A percentile compares a stretch with the other conserved stretches of the same genome.
phyloP scores from a whole-genome alignment of 2,329 filamentous ascomycete genomes.

The Cladophialophora exuberans region DNA sequence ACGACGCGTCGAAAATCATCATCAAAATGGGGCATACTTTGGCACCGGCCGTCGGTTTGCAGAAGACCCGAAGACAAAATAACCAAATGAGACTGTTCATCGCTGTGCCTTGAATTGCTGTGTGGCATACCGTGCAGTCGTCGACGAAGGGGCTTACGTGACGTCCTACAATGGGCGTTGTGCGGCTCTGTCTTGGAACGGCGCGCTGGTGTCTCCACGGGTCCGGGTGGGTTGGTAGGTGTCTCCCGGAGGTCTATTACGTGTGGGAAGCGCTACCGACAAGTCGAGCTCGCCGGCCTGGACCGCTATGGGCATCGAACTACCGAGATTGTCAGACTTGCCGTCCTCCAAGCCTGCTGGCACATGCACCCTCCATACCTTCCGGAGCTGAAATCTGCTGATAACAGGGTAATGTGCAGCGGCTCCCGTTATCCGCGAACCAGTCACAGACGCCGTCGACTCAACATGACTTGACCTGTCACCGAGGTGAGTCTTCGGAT shows the following conservation, averaged over 20 bases:
- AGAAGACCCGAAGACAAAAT: too few relatives aligned
- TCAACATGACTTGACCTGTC: not conserved
- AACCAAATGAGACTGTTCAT: too few relatives aligned
- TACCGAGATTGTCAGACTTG: not conserved
- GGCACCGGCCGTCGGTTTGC: too few relatives aligned
- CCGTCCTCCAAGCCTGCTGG: not conserved
- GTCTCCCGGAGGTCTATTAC: not conserved
- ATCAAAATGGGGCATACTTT: too few relatives aligned
- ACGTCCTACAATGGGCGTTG: constrained; percentile 1
- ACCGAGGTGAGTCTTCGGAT: not conserved
- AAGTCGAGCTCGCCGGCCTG: not conserved
- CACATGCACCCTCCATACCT: not conserved
- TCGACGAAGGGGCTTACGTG: not conserved
- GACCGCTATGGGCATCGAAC: not conserved
- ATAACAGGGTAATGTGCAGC: not conserved
- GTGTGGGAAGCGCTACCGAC: not conserved
- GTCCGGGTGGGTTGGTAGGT: not conserved
- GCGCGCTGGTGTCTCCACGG: not conserved
- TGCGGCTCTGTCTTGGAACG: constrained; percentile 4
- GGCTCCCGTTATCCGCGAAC: constrained; percentile 12
- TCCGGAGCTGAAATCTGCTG: not conserved
- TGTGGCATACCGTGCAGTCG: not conserved
- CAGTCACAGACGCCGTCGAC: constrained; percentile 5
- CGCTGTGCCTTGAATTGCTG: not conserved
- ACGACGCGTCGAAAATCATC: too few relatives aligned